Percentiles rank a stretch among this genome's conserved stretches.
phyloP scores from a whole-genome alignment of 345 rosid genomes.

The Combretum micranthum region DNA sequence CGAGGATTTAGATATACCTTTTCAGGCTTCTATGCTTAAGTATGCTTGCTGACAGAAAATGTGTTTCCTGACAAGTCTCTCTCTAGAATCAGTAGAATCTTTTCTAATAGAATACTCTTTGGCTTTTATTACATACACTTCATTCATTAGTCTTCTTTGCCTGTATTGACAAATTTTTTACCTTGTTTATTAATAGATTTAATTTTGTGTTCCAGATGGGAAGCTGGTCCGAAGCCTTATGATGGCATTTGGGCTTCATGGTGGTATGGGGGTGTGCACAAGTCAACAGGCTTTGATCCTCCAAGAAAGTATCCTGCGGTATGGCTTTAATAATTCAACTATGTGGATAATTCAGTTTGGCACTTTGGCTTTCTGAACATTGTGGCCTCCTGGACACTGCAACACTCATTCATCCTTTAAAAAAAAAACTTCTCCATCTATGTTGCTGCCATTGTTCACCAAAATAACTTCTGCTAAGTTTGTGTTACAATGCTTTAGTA shows the following conservation, averaged over 20 bases:
- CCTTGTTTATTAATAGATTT: background rate
- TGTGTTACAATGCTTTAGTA: too few relatives aligned
- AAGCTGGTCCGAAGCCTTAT: conserved; percentile 76
- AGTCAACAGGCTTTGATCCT: conserved; percentile 51
- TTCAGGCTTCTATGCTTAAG: conserved; percentile 71
- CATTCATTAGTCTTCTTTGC: background rate
- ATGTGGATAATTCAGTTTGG: too few relatives aligned
- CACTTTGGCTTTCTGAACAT: too few relatives aligned
- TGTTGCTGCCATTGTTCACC: too few relatives aligned
- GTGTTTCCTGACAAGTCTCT: background rate
- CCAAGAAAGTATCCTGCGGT: conserved; percentile 54
- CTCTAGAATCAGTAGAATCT: background rate
- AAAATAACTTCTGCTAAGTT: too few relatives aligned
- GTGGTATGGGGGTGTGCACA: conserved; percentile 71
- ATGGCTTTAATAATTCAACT: conserved; percentile 7
- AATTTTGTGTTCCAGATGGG: conserved; percentile 45
- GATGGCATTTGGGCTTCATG: conserved; percentile 88
- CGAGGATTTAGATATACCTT: conserved; percentile 69
- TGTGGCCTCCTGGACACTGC: too few relatives aligned
- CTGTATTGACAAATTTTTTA: conserved; percentile 7
- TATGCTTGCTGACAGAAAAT: conserved; percentile 12
- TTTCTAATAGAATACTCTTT: background rate
- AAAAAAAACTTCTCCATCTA: too few relatives aligned
- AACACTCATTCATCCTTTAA: too few relatives aligned
- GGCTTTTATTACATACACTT: too few relatives aligned